These are phyloP conservation scores for Cynanchum wilfordii DNA, from an alignment of 257 asterid genomes.

Conservation along the genomic window DNA sequence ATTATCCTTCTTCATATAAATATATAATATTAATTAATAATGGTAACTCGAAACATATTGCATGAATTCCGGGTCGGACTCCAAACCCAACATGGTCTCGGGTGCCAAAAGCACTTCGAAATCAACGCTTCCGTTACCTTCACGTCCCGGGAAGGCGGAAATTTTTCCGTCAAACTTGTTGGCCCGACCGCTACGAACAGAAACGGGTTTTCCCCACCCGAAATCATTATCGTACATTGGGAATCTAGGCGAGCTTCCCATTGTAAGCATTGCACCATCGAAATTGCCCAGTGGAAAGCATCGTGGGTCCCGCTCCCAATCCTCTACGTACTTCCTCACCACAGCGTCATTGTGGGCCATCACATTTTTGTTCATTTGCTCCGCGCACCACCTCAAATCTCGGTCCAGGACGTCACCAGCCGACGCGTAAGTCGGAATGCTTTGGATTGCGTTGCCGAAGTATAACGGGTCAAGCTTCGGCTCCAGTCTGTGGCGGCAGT, in stretches of 20 bases:
- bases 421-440: slow-evolving; percentile 30
- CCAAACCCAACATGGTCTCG: slow-evolving; percentile 29
- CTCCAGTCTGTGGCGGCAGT: slow-evolving; percentile 32
- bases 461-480: slow-evolving; percentile 33
- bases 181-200: slow-evolving; percentile 32
- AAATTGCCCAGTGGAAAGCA: slow-evolving; percentile 35
- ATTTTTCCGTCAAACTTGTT: slow-evolving; percentile 38
- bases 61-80: slow-evolving; percentile 40
- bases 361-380: slow-evolving; percentile 29
- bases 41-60: slow-evolving; percentile 16
- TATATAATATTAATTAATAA: neutral
- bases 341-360: slow-evolving; percentile 14
- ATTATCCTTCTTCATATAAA: neutral
- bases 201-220: slow-evolving; percentile 43
- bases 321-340: slow-evolving; percentile 28
- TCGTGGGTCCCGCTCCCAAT: slow-evolving; percentile 35
- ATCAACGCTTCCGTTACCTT: slow-evolving; percentile 36
- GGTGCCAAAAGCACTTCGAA: slow-evolving; percentile 39
- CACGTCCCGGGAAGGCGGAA: slow-evolving; percentile 32
- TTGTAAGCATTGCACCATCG: slow-evolving; percentile 38
- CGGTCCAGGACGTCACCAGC: slow-evolving; percentile 33
- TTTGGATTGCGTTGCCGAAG: slow-evolving; percentile 40
- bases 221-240: slow-evolving; percentile 43
- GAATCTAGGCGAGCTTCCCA: slow-evolving; percentile 43
- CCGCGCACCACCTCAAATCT: slow-evolving; percentile 38